Conservation (phyloP, 306 rosid species). For the Dryas drummondii region DNA sequence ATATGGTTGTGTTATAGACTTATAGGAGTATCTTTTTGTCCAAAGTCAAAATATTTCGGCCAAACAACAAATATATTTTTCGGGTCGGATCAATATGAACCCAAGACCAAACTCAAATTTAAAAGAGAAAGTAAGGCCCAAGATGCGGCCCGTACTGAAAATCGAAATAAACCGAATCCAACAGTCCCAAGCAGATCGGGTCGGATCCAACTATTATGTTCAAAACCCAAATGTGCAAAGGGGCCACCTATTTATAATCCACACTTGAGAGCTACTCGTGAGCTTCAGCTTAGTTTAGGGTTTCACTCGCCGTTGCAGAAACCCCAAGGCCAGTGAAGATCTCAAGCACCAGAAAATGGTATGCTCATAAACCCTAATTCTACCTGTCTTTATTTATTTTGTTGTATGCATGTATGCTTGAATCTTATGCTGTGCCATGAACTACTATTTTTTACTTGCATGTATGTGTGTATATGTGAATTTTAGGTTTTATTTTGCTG, state of each 20-base stretch:
- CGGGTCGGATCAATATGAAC: neutral
- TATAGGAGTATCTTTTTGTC: no score
- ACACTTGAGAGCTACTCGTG: neutral
- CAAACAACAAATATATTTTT: no score
- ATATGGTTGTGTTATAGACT: no score
- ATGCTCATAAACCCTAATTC: neutral
- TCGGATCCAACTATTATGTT: neutral
- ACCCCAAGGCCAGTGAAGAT: neutral
- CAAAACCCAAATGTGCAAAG: neutral
- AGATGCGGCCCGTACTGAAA: neutral
- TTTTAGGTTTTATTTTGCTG: neutral
- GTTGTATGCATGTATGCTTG: neutral
- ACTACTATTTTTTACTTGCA: neutral
- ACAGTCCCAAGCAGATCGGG: neutral
- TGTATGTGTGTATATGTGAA: no score
- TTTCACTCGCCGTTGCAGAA: constrained; percentile 2
- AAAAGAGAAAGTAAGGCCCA: neutral
- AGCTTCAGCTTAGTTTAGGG: neutral
- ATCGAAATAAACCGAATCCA: neutral
- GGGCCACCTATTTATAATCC: neutral
- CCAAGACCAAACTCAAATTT: neutral
- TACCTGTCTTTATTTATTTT: neutral
- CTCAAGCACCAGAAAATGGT: neutral
- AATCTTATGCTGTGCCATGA: neutral
- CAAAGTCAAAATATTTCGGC: no score